These are phyloP conservation scores for Scytalidium sp. DNA, from an alignment of 2,329 filamentous ascomycete species.

Conservation along the genomic window DNA sequence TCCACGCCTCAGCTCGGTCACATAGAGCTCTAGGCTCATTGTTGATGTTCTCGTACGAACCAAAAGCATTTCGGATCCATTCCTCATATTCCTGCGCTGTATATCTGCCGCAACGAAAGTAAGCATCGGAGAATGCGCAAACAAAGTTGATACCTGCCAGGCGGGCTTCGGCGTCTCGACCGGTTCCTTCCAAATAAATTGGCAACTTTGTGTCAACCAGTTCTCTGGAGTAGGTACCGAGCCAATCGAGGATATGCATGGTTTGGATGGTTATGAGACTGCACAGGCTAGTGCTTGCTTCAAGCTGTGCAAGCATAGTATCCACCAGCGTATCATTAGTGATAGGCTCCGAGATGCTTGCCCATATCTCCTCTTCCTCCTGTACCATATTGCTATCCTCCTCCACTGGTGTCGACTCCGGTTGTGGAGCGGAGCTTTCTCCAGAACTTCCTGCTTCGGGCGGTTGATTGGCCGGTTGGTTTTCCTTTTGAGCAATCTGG, in stretches of 20 bases:
- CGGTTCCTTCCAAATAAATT: slow-evolving; percentile 16
- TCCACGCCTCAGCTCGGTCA: slow-evolving; percentile 54
- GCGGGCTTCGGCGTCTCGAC: slow-evolving; percentile 46
- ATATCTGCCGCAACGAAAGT: slow-evolving; percentile 39
- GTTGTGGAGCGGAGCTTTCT: too few relatives aligned
- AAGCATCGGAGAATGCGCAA: slow-evolving; percentile 51
- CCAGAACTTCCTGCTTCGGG: not conserved
- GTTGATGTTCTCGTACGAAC: slow-evolving; percentile 21
- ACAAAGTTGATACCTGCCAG: slow-evolving; percentile 56
- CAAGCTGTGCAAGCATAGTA: slow-evolving; percentile 63
- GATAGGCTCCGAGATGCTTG: slow-evolving; percentile 63
- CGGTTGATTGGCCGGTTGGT: slow-evolving; percentile 30
- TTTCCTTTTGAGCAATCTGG: slow-evolving; percentile 41
- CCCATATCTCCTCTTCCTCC: slow-evolving; percentile 55
- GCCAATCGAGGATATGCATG: not conserved
- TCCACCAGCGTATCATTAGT: slow-evolving; percentile 65
- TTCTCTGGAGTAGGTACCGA: not conserved
- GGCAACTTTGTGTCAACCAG: not conserved
- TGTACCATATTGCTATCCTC: slow-evolving; percentile 7
- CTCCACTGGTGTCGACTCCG: slow-evolving; percentile 14
- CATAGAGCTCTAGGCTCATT: slow-evolving; percentile 45
- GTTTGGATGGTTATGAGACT: slow-evolving; percentile 37
- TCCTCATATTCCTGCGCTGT: not conserved
- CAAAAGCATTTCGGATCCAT: not conserved
- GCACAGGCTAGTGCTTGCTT: slow-evolving; percentile 48